phyloP scores from a whole-genome alignment of 345 rosid species.

The Sisymbrium irio region DNA sequence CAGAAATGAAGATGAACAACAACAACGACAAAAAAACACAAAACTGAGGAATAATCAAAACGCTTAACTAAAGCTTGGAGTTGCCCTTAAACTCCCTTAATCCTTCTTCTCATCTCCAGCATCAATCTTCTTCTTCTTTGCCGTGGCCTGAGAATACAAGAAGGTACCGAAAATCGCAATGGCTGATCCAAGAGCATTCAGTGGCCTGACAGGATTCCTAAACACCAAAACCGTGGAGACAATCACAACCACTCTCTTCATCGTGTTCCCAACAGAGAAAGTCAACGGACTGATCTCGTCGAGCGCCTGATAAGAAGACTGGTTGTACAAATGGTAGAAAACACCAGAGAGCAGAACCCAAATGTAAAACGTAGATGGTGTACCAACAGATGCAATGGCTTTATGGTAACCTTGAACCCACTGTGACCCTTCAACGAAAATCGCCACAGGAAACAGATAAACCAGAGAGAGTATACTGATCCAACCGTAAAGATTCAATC shows the following conservation, averaged over 20 bases:
- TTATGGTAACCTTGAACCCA: conserved; percentile 83
- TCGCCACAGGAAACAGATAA: conserved; percentile 81
- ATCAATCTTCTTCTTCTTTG: conserved; percentile 54
- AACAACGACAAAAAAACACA: background rate
- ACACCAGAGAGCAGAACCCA: conserved; percentile 92
- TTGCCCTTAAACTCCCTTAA: conserved; percentile 9
- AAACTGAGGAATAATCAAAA: conserved; percentile 17
- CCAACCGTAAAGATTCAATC: conserved; percentile 84
- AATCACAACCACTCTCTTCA: conserved; percentile 96
- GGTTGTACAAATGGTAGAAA: conserved; percentile 88
- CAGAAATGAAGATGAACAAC: background rate
- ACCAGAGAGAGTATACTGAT: conserved; percentile 70
- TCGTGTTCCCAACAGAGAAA: conserved; percentile 87
- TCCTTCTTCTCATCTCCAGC: conserved; percentile 45
- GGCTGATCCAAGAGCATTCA: conserved; percentile 93
- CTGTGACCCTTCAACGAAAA: conserved; percentile 83
- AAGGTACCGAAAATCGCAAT: conserved; percentile 85
- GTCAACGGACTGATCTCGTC: conserved; percentile 93
- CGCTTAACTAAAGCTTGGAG: background rate
- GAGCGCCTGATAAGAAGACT: conserved; percentile 91
- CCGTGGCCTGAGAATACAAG: conserved; percentile 79
- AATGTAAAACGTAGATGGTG: conserved; percentile 63
- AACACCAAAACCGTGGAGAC: conserved; percentile 85
- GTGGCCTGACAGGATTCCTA: conserved; percentile 87
- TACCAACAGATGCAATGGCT: conserved; percentile 69